Evolutionary conservation across 805 yeast species (phyloP).

Genomic region (Pichia paraexigua): DNA sequence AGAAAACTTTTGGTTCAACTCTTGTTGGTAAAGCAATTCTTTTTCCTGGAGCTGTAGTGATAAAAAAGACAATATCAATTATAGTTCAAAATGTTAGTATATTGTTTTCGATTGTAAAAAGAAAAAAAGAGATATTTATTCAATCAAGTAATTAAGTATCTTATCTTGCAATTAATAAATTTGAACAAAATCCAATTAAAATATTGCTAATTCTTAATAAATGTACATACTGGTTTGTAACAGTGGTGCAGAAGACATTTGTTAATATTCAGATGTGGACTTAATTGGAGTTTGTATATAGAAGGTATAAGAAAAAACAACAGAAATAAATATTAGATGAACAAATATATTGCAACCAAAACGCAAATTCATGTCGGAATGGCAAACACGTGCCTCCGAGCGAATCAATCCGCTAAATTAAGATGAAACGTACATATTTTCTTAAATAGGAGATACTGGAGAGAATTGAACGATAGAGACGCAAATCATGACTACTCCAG

Average conservation of each 20-base stretch:
- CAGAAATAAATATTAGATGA: too few species aligned
- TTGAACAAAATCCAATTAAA: not conserved
- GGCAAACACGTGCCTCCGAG: not conserved
- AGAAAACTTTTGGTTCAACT: conserved; percentile 97
- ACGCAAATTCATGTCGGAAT: not conserved
- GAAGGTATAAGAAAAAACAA: not conserved
- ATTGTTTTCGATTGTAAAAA: not conserved
- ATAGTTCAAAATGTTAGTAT: not conserved
- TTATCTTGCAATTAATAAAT: not conserved
- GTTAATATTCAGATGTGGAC: not conserved
- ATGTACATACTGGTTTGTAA: conserved; percentile 54
- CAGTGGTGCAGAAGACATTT: conserved; percentile 65
- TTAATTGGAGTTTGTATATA: not conserved
- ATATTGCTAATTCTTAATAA: not conserved
- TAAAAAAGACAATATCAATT: too few species aligned
- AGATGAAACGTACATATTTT: not conserved
- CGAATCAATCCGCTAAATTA: not conserved
- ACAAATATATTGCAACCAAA: not conserved
- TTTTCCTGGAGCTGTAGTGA: conserved; percentile 41
- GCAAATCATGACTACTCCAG: not conserved
- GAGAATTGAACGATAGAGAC: not conserved
- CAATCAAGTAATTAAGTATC: not conserved
- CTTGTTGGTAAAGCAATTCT: conserved; percentile 97
- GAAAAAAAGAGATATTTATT: too few species aligned
- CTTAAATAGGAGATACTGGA: not conserved